Percentiles rank a stretch among this genome's conserved stretches.
Conservation (phyloP, 345 rosid species). For the Stellera chamaejasme region DNA sequence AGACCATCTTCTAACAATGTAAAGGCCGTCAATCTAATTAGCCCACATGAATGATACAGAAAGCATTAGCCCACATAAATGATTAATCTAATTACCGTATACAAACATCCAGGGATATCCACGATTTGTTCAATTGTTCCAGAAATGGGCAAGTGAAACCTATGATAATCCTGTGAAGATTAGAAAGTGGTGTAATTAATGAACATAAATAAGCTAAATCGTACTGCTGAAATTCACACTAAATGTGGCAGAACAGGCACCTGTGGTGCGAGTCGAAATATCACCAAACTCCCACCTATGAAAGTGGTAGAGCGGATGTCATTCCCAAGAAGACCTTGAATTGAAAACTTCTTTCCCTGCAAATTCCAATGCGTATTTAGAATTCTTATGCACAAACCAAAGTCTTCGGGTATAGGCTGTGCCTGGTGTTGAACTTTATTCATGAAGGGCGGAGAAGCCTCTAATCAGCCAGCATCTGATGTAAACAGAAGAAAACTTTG, state of each 20-base stretch:
- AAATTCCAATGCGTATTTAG: conserved; percentile 10
- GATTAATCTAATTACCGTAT: conserved; percentile 45
- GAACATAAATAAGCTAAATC: neutral
- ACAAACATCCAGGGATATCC: conserved; percentile 66
- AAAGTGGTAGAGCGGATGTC: conserved; percentile 39
- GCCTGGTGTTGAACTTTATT: no score
- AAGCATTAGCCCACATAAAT: no score
- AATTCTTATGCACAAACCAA: no score
- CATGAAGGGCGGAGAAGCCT: no score
- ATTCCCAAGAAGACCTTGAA: conserved; percentile 81
- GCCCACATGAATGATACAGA: no score
- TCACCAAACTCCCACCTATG: conserved; percentile 68
- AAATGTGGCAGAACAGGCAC: conserved; percentile 12
- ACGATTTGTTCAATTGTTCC: conserved; percentile 60
- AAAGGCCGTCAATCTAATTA: no score
- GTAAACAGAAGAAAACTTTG: no score
- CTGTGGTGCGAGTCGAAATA: conserved; percentile 94
- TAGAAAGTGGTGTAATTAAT: conserved; percentile 1
- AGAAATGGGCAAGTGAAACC: conserved; percentile 81
- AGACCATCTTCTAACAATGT: no score
- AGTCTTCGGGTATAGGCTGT: no score
- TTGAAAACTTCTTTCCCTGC: conserved; percentile 80
- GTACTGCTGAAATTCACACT: neutral
- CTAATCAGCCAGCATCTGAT: no score
- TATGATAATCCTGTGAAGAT: conserved; percentile 72